Percentiles rank a stretch among this genome's conserved stretches.
Evolutionary conservation across 805 yeast species (phyloP).

Genomic region (Wickerhamomyces canadensis): DNA sequence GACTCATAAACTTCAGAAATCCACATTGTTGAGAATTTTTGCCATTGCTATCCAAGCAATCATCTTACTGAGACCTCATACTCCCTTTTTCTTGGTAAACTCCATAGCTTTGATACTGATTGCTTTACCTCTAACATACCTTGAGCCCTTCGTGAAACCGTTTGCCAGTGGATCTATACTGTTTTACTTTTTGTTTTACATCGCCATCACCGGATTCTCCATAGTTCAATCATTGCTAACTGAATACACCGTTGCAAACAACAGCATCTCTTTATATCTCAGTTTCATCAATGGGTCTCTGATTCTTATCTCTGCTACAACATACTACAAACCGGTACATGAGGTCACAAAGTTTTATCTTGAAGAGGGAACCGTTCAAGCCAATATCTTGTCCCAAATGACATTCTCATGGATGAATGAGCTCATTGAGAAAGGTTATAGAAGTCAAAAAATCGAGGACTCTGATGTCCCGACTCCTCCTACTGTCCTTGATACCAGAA

Average conservation of each 20-base stretch:
- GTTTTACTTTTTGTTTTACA: constrained; percentile 65
- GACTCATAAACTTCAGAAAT: constrained; percentile 11
- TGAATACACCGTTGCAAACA: constrained; percentile 16
- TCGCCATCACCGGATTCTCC: constrained; percentile 40
- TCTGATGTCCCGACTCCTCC: constrained; percentile 82
- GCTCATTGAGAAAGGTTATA: constrained; percentile 72
- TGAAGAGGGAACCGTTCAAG: constrained; percentile 43
- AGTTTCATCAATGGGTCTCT: constrained; percentile 25
- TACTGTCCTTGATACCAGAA: constrained; percentile 48
- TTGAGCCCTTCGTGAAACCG: constrained; percentile 37
- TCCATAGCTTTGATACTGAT: constrained; percentile 17
- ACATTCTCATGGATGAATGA: constrained; percentile 91
- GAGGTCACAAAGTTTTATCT: constrained; percentile 31
- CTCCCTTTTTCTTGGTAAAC: constrained; percentile 7
- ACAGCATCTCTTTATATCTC: constrained; percentile 25
- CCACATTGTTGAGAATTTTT: constrained; percentile 9
- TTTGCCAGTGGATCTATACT: constrained; percentile 65
- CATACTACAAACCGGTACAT: constrained; percentile 32
- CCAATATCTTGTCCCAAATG: constrained; percentile 68
- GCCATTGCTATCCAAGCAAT: constrained; percentile 9
- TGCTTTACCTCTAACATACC: constrained; percentile 36
- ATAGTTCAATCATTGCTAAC: constrained; percentile 34
- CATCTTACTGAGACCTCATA: constrained; percentile 1
- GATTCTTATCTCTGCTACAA: constrained; percentile 28
- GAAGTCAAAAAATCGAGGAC: constrained; percentile 39